phyloP scores from a whole-genome alignment of 306 rosid genomes.

The Citrullus amarus region DNA sequence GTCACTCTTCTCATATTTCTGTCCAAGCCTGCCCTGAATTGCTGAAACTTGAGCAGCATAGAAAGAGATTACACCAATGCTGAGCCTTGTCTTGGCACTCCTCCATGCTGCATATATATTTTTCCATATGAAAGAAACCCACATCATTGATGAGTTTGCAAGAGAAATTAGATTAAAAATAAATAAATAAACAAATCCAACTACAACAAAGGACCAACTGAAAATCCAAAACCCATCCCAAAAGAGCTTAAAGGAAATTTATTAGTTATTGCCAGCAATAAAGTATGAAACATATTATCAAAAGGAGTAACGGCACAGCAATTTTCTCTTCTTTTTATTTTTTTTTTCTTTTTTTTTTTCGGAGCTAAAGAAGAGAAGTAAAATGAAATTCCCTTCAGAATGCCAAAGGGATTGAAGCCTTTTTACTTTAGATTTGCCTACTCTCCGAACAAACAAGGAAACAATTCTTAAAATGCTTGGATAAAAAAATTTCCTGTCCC shows the following conservation, averaged over 20 bases:
- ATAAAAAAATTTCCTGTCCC: not conserved
- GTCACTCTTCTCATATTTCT: conserved; percentile 18
- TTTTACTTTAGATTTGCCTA: not conserved
- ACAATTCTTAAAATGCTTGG: not conserved
- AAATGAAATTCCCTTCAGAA: not conserved
- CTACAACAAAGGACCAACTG: conserved; percentile 35
- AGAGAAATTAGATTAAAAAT: not conserved
- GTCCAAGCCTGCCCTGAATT: conserved; percentile 38
- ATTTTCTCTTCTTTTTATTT: not conserved
- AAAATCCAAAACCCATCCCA: not conserved
- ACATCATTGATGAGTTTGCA: not conserved
- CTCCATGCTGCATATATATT: conserved; percentile 42
- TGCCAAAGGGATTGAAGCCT: not conserved
- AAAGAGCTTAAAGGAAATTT: not conserved
- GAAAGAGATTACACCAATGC: conserved; percentile 65
- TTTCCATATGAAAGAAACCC: conserved; percentile 7
- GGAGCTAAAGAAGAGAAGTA: not conserved
- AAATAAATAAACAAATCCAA: not conserved
- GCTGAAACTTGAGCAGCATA: conserved; percentile 76
- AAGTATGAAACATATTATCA: not conserved
- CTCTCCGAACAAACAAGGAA: not conserved
- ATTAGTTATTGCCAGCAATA: not conserved
- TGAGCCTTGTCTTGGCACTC: conserved; percentile 22
- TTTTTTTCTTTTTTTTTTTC: not conserved
- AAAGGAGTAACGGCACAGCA: not conserved